Evolutionary conservation across 176 grass and related monocot species (phyloP), one percentile per base, ranked within the genome.

Genomic region (Canna indica): DNA sequence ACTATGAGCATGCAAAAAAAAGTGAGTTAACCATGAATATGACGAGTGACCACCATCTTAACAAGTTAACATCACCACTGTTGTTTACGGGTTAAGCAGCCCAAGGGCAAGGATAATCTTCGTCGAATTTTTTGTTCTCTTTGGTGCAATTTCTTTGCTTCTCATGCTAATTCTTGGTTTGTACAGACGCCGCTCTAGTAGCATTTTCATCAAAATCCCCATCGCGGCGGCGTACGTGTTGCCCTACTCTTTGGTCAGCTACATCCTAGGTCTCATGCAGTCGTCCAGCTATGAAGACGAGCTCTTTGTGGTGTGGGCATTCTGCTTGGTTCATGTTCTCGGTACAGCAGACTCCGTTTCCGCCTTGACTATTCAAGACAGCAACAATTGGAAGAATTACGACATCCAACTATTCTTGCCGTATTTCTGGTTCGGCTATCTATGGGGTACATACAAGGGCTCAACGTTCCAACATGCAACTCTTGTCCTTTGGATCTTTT

Each of bases 241-340:
- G 28, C 7, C 71, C 6, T 35, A 54, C 47, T 9, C 10, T 33
- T 57, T 80, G 15, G 72, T 74, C 18, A 28, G 34, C 50, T 75
- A 74, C 50, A 74, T 38, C 14, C 46, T 74, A 7, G 71, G 78
- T 12, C 39, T 75, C 16, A 68, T 75, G 71, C 38, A 74, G 13
- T 57, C 47, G 27, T 60, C 38, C 7, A 28, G 28, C 25, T 36
- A 20, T 36, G 34, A 69, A 7, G 24, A 32, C 24, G 61, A 33
- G 0, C 5, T 74, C n/a, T 59, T 73, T 68, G 12, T 34, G 15
- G 33, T 74, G 1, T 74, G 59, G 60, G 11, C 47, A 4, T 22
- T 67, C 6, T 68, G 46, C 39, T 68, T 80, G 32, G 47, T 74
- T 28, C 26, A 48, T 26, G 71, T 67, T 1, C 70, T 67, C 39